Percentiles rank a stretch among this genome's conserved stretches.
Evolutionary conservation across 768 basidiomycete species (phyloP).

Genomic region (Krasilnikovozyma curviuscula): DNA sequence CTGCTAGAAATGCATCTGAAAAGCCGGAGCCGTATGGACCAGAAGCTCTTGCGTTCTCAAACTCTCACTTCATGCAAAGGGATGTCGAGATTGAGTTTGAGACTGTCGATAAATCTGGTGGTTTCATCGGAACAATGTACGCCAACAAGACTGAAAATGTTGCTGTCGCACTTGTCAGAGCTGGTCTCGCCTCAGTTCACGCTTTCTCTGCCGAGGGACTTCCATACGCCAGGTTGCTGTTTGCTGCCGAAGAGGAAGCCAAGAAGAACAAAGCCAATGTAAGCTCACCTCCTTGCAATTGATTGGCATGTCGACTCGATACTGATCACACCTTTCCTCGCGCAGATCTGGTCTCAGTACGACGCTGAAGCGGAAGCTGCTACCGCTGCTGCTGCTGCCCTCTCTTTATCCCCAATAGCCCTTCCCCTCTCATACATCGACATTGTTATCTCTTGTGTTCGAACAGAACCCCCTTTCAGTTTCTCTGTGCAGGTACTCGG

Average conservation of each 20-base stretch:
- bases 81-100: conserved; percentile 89
- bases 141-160: conserved; percentile 64
- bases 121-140: conserved; percentile 66
- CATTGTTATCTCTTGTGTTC: conserved; percentile 74
- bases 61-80: conserved; percentile 70
- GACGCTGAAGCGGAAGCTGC: conserved; percentile 40
- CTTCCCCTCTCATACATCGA: conserved; percentile 50
- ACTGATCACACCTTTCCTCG: background rate
- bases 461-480: conserved; percentile 43
- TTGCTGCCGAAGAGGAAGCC: conserved; percentile 73
- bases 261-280: conserved; percentile 63
- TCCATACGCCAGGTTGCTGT: conserved; percentile 58
- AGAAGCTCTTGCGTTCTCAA: conserved; percentile 64
- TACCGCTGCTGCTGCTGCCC: conserved; percentile 30
- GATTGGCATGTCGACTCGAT: background rate
- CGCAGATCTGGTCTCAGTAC: conserved; percentile 69
- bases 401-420: background rate
- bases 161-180: conserved; percentile 43
- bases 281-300: conserved; percentile 25
- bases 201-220: conserved; percentile 67
- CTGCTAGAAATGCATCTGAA: conserved; percentile 55
- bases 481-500: conserved; percentile 79
- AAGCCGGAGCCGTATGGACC: conserved; percentile 73
- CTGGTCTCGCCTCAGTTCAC: conserved; percentile 56
- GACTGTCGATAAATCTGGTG: conserved; percentile 77